phyloP scores from a whole-genome alignment of 257 asterid genomes.

The Capsicum rhomboideum region DNA sequence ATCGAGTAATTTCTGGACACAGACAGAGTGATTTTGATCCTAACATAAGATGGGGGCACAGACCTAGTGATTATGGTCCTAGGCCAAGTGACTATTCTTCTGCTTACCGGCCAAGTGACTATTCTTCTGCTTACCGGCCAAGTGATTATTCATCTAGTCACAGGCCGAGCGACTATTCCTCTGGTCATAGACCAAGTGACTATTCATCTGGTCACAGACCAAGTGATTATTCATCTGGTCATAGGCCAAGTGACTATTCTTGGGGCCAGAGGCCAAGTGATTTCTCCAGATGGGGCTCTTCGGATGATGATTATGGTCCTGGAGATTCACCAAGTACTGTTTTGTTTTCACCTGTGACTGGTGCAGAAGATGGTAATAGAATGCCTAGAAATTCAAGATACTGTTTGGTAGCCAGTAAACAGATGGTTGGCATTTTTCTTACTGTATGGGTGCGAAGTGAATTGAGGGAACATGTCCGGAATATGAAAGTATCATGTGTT shows the following conservation, averaged over 20 bases:
- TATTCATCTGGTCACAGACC: conserved; percentile 76
- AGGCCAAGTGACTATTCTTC: conserved; percentile 69
- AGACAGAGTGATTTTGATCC: conserved; percentile 65
- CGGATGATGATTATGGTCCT: conserved; percentile 76
- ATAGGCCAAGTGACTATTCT: conserved; percentile 82
- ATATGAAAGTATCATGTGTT: conserved; percentile 86
- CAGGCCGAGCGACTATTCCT: conserved; percentile 69
- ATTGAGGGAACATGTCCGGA: conserved; percentile 69
- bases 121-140: conserved; percentile 46
- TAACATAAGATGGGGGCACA: conserved; percentile 41
- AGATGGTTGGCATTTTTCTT: conserved; percentile 95
- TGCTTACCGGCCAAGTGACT: conserved; percentile 56
- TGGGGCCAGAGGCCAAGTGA: conserved; percentile 87
- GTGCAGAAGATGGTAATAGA: conserved; percentile 35
- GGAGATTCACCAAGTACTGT: conserved; percentile 94
- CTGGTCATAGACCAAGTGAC: conserved; percentile 76
- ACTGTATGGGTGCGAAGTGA: conserved; percentile 95
- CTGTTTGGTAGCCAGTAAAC: conserved; percentile 84
- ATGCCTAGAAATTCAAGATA: conserved; percentile 51
- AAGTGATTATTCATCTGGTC: conserved; percentile 70
- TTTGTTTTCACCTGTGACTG: conserved; percentile 60
- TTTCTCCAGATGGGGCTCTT: conserved; percentile 77
- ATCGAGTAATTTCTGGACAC: conserved; percentile 73
- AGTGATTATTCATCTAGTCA: conserved; percentile 72
- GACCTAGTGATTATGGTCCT: conserved; percentile 63